Evolutionary conservation across 2,329 filamentous ascomycete species (phyloP).

Genomic region (Botrytis medusae): DNA sequence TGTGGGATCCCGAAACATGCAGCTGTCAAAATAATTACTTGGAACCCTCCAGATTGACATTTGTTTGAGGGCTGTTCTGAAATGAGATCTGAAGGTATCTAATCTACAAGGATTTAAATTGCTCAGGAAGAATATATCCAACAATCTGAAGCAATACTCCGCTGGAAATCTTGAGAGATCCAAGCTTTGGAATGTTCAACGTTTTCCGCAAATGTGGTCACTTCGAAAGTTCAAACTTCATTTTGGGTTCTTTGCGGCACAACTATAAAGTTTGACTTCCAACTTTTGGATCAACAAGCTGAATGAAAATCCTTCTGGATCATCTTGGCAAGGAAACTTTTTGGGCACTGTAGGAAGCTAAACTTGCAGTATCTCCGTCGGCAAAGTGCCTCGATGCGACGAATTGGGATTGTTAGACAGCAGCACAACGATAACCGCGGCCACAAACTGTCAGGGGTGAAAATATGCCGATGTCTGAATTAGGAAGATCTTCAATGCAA

Average conservation of each 20-base stretch:
- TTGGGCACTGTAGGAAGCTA: background rate
- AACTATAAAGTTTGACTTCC: background rate
- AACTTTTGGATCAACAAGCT: background rate
- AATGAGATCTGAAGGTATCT: background rate
- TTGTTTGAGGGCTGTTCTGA: conserved; percentile 1
- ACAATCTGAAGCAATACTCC: background rate
- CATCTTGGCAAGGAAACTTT: background rate
- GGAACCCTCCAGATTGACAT: background rate
- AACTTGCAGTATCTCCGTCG: conserved; percentile 21
- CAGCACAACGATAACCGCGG: conserved; percentile 15
- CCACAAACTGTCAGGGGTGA: background rate
- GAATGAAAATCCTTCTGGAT: conserved; percentile 13
- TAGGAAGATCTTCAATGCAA: conserved; percentile 22
- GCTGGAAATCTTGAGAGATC: background rate
- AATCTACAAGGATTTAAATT: background rate
- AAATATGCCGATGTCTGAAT: conserved; percentile 18
- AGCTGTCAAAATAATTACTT: conserved; percentile 22
- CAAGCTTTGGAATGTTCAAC: background rate
- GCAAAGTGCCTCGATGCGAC: conserved; percentile 14
- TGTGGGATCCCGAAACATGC: conserved; percentile 23
- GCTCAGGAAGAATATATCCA: background rate
- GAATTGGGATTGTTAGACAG: conserved; percentile 12
- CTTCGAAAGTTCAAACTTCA: background rate
- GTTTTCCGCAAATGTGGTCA: background rate
- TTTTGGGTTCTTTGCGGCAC: background rate